phyloP scores from a whole-genome alignment of 2,329 filamentous ascomycete genomes.

The Eutypa lata region DNA sequence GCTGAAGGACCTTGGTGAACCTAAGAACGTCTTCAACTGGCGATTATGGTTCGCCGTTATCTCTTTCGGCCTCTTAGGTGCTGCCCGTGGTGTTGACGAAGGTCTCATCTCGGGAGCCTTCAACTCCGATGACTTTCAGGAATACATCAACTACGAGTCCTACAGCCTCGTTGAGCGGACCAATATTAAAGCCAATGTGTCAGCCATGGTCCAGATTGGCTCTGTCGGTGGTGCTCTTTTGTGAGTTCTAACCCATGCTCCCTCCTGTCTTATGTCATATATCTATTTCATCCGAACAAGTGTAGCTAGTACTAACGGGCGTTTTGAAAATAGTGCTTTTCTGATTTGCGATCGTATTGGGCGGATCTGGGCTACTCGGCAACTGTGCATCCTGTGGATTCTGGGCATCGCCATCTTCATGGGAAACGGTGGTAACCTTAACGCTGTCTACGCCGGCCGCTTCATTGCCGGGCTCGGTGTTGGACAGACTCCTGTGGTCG shows the following conservation, averaged over 20 bases:
- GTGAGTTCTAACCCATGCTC: slow-evolving; percentile 33
- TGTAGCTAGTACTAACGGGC: neutral
- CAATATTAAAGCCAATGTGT: slow-evolving; percentile 73
- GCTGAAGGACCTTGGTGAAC: slow-evolving; percentile 61
- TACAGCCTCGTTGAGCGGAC: slow-evolving; percentile 54
- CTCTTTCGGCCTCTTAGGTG: slow-evolving; percentile 72
- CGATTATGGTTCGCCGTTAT: slow-evolving; percentile 73
- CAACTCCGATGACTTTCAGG: slow-evolving; percentile 62
- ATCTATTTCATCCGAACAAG: neutral
- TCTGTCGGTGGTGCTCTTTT: slow-evolving; percentile 69
- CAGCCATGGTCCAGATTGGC: slow-evolving; percentile 78
- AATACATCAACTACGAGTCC: slow-evolving; percentile 53
- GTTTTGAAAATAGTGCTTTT: slow-evolving; percentile 44
- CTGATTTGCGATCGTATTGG: slow-evolving; percentile 58
- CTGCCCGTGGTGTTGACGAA: slow-evolving; percentile 76
- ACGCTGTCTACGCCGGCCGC: slow-evolving; percentile 51
- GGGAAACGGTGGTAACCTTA: slow-evolving; percentile 49
- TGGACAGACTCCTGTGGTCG: slow-evolving; percentile 27
- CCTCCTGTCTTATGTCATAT: no score
- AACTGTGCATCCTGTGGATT: slow-evolving; percentile 56
- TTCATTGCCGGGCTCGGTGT: slow-evolving; percentile 40
- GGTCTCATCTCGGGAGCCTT: slow-evolving; percentile 73
- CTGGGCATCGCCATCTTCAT: slow-evolving; percentile 58
- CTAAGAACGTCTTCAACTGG: slow-evolving; percentile 73
- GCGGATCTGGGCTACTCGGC: slow-evolving; percentile 59